phyloP scores from a whole-genome alignment of 2,329 filamentous ascomycete species.

The Ceratocystis colombiana region DNA sequence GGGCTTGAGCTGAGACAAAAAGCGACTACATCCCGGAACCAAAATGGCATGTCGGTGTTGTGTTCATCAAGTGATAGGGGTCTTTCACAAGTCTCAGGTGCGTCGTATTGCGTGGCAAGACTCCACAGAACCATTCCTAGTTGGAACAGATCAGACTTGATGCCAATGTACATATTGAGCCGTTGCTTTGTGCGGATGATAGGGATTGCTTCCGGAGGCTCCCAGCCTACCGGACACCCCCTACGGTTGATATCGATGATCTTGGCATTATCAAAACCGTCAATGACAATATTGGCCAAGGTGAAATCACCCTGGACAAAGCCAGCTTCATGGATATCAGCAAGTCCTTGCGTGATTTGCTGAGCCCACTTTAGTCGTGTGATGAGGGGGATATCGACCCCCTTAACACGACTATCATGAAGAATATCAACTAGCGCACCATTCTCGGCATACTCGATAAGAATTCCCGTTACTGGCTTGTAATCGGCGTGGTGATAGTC shows the following conservation, averaged over 20 bases:
- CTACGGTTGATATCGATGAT: constrained; percentile 98
- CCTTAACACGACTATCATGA: constrained; percentile 51
- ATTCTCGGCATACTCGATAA: constrained; percentile 78
- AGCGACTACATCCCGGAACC: constrained; percentile 66
- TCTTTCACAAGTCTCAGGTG: constrained; percentile 65
- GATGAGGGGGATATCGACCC: constrained; percentile 52
- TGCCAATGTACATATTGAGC: constrained; percentile 94
- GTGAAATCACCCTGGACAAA: constrained; percentile 98
- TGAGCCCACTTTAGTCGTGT: constrained; percentile 77
- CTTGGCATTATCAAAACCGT: constrained; percentile 71
- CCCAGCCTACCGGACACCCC: constrained; percentile 96
- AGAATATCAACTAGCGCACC: constrained; percentile 85
- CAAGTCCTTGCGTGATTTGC: constrained; percentile 80
- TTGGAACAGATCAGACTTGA: constrained; percentile 94
- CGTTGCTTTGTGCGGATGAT: constrained; percentile 81
- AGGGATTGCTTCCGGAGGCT: constrained; percentile 78
- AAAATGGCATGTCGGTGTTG: constrained; percentile 58
- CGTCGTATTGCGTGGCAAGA: constrained; percentile 74
- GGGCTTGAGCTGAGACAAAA: constrained; percentile 69
- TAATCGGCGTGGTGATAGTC: constrained; percentile 33
- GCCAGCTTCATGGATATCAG: constrained; percentile 88
- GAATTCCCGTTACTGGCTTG: constrained; percentile 69
- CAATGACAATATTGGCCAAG: constrained; percentile 91
- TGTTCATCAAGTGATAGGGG: constrained; percentile 51
- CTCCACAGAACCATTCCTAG: constrained; percentile 96